phyloP scores from a whole-genome alignment of 148 eudicot species.

The Cornus controversa region DNA sequence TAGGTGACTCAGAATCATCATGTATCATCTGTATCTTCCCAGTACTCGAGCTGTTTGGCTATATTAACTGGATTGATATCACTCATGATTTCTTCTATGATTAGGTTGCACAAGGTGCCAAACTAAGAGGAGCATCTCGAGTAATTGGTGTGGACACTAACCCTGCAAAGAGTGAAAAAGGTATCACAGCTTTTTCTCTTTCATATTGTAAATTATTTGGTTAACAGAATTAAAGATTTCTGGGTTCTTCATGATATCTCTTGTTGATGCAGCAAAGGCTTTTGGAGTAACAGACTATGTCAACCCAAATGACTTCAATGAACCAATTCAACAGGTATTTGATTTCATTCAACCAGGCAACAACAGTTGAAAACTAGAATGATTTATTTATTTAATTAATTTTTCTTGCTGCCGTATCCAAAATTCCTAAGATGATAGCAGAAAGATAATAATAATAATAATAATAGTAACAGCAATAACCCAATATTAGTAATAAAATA shows the following conservation, averaged over 20 bases:
- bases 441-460: too few species aligned
- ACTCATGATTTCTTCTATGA: not conserved
- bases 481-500: not conserved
- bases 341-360: not conserved
- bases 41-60: slow-evolving; percentile 13
- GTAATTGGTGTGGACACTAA: slow-evolving; percentile 88
- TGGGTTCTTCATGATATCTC: slow-evolving; percentile 5
- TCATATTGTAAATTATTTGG: not conserved
- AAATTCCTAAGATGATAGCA: not conserved
- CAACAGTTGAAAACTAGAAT: not conserved
- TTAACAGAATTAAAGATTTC: slow-evolving; percentile 2
- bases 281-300: slow-evolving; percentile 84
- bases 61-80: slow-evolving; percentile 5
- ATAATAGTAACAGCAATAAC: too few species aligned
- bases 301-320: slow-evolving; percentile 68
- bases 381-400: too few species aligned
- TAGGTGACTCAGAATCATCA: slow-evolving; percentile 5
- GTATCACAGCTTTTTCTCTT: slow-evolving; percentile 24
- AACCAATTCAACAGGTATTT: slow-evolving; percentile 82
- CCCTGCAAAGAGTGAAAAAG: slow-evolving; percentile 57
- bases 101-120: slow-evolving; percentile 66
- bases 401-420: not conserved
- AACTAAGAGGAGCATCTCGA: slow-evolving; percentile 69
- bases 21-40: not conserved
- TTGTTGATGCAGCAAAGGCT: slow-evolving; percentile 55